Evolutionary conservation across 495 filamentous ascomycete genomes (phyloP).

Genomic region (Pyrenula aspistea): DNA sequence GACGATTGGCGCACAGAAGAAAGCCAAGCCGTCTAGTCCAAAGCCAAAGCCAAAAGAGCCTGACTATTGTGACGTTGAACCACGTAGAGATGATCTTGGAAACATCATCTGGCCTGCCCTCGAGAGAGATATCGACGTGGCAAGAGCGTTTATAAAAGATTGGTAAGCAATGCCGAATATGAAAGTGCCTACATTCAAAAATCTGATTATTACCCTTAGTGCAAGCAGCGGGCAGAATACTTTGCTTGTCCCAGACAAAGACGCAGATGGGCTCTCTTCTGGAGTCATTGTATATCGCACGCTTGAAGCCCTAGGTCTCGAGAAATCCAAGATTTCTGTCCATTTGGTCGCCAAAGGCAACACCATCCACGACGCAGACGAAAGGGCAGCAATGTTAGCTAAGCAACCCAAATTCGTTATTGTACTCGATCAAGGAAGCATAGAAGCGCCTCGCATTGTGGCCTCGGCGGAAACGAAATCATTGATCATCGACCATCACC

Average conservation of each 20-base stretch:
- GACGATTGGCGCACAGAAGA: background rate
- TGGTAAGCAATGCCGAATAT: slow-evolving; percentile 13
- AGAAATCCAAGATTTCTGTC: slow-evolving; percentile 27
- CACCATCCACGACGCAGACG: slow-evolving; percentile 33
- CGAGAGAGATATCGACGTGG: slow-evolving; percentile 28
- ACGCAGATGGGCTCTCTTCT: slow-evolving; percentile 46
- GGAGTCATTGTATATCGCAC: slow-evolving; percentile 45
- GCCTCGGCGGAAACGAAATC: slow-evolving; percentile 20
- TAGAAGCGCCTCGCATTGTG: slow-evolving; percentile 32
- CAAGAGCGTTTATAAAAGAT: slow-evolving; percentile 31
- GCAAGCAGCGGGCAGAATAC: slow-evolving; percentile 13
- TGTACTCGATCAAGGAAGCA: slow-evolving; percentile 47
- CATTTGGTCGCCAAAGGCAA: slow-evolving; percentile 40
- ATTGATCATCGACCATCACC: slow-evolving; percentile 50
- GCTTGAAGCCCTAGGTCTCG: slow-evolving; percentile 35
- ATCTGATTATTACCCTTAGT: slow-evolving; percentile 1
- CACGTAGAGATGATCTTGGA: slow-evolving; percentile 24
- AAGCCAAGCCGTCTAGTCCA: background rate
- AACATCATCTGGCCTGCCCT: slow-evolving; percentile 43
- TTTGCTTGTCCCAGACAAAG: slow-evolving; percentile 48
- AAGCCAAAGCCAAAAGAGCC: background rate
- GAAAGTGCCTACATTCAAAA: background rate
- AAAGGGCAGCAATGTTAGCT: slow-evolving; percentile 29
- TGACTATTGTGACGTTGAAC: slow-evolving; percentile 25
- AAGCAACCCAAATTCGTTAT: slow-evolving; percentile 39